Base-by-base conservation (phyloP, 1,139 yeast species). In the Kodamaea arcana region DNA sequence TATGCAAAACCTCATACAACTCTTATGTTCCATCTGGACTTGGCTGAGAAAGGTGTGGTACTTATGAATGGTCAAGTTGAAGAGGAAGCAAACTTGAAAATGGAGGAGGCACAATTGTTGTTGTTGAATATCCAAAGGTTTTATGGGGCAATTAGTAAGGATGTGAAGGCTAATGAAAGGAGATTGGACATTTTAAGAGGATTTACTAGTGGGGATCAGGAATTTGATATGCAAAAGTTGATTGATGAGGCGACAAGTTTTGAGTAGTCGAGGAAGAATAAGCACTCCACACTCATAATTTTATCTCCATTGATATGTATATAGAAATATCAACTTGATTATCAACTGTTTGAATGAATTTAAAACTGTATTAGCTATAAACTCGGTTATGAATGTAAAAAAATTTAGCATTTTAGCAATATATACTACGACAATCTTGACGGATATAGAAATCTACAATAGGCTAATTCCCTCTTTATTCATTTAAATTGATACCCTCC, bases 1-100 rank as follows among this genome's bases (percentile, higher is more conserved):
- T 94, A 72, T 59, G 95, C 98, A 10, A 81, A 86, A 51, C 98
- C 98, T 1, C 98, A 94, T 56, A 88, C 97, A 1, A 85, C 95
- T 0, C 65, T 92, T 44, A 78, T 80, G 58, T 84, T 92, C 70
- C 97, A 92, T 62, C 78, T 81, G 35, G 97, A 94, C 37, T 62
- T 92, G 35, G 66, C 71, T 4, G 68, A 72, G 1, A 82, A 84
- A 46, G 79, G 71, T 1, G 42, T 86, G 3, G 90, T 86, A 0
- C 67, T 94, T 46, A 86, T 90, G 95, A 88, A 88, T 48, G 96
- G 97, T 1, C 73, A 72, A 18, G 80, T 88, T 7, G 96, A 90
- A 52, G 65, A 69, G 37, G 92, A 87, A 36, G 69, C 83, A 11
- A 69, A 80, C 22, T 62, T 86, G 21, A 57, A 80, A 3, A 51